Base-by-base conservation (phyloP, 768 basidiomycete species). In the Hydnum rufescens region DNA sequence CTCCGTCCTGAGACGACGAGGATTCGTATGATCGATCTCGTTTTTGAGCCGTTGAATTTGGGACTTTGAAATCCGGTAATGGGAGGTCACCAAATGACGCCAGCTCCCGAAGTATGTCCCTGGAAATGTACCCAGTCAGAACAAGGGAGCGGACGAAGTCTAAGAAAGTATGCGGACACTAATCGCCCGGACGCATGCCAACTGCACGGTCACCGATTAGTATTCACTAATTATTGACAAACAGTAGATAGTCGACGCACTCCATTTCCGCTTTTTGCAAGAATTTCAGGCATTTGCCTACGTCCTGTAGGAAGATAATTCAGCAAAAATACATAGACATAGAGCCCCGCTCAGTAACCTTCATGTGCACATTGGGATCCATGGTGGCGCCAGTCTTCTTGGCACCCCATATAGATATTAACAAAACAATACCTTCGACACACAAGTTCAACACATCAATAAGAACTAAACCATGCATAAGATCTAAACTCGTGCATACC, bases 381-480 rank as follows among this genome's bases (percentile, higher is more conserved):
- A 53, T 51, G 2, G 68, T 67, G 1, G 65, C 63, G 28, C 74
- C 71, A 31, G 67, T 67, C 54, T 69, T 66, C 58, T 69, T 73
- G 22, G 71, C 74, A 54, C 70, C 77, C 80, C 75, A 82, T 6
- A 80, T 75, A 54, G 75, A 76, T 56, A 83, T 66, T 39, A 83
- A 65, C 4, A 82, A 67, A 2, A 83, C 71, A 26, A 80, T 67
- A 3, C 36, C 36, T 39, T n/a, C n/a, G n/a, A n/a, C n/a, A 1
- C 36, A 39, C 22, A 39, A 39, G 22, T 13, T 39, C 36, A 39
- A 22, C 36, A 39, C 13, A 39, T 13, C 13, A 39, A 39, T 39
- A 39, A 1, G 36, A 39, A 22, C 22, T 22, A 39, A 39, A 22
- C 36, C 22, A 39, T 39, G 13, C 36, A n/a, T n/a, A n/a, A n/a